phyloP scores from a whole-genome alignment of 345 rosid genomes.

The Murraya paniculata region DNA sequence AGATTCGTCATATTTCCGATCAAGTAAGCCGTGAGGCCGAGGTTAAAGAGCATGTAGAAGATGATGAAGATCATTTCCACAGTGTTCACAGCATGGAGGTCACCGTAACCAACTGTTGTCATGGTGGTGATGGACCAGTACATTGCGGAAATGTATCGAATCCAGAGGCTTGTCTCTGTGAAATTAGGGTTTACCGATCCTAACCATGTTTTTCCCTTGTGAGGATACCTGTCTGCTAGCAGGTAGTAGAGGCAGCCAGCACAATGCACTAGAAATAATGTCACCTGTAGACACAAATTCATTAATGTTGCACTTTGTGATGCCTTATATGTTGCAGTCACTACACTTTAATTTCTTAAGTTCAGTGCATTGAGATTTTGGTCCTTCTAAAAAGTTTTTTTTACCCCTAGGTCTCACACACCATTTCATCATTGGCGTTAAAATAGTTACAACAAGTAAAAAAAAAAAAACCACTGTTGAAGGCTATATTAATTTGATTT shows the following conservation, averaged over 20 bases:
- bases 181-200: slow-evolving; percentile 63
- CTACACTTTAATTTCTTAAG: too few species aligned
- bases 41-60: slow-evolving; percentile 90
- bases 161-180: slow-evolving; percentile 66
- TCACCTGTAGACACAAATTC: slow-evolving; percentile 48
- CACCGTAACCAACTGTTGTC: slow-evolving; percentile 97
- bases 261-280: slow-evolving; percentile 71
- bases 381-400: too few species aligned
- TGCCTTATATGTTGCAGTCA: too few species aligned
- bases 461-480: too few species aligned
- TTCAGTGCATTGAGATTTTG: too few species aligned
- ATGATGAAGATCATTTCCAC: slow-evolving; percentile 75
- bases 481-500: too few species aligned
- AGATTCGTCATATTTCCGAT: slow-evolving; percentile 97
- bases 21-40: slow-evolving; percentile 81
- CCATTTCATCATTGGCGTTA: too few species aligned
- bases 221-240: slow-evolving; percentile 78
- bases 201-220: slow-evolving; percentile 74
- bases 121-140: slow-evolving; percentile 97
- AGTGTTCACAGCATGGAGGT: slow-evolving; percentile 84
- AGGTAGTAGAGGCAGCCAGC: slow-evolving; percentile 85
- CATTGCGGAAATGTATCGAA: slow-evolving; percentile 68
- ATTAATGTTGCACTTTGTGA: not conserved
- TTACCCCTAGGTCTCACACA: too few species aligned
- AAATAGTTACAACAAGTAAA: too few species aligned